A percentile compares a stretch with the other conserved stretches of the same genome.
Evolutionary conservation across 192 early-diverging fungal genomes (phyloP).

Genomic region (Backusella macrospora): DNA sequence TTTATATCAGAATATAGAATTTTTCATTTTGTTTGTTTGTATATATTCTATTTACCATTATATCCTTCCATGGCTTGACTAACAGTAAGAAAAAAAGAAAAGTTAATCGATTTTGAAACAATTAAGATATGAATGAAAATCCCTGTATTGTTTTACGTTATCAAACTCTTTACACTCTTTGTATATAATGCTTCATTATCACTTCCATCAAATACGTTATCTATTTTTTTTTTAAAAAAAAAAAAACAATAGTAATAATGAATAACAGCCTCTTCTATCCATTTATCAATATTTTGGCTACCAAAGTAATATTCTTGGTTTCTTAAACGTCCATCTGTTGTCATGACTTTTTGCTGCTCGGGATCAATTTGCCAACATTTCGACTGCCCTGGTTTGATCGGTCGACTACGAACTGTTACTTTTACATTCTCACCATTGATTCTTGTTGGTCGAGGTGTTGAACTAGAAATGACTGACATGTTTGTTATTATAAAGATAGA

Average conservation of each 20-base stretch:
- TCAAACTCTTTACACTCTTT: slow-evolving; percentile 30
- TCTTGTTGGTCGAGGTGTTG: slow-evolving; percentile 4
- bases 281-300: too few species aligned
- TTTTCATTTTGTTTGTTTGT: background rate
- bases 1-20: background rate
- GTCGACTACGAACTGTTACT: slow-evolving; percentile 75
- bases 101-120: too few species aligned
- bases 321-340: slow-evolving; percentile 34
- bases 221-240: slow-evolving; percentile 28
- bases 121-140: background rate
- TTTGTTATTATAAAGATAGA: background rate
- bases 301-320: slow-evolving; percentile 31
- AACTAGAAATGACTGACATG: slow-evolving; percentile 1
- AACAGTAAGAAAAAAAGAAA: background rate
- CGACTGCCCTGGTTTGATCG: slow-evolving; percentile 63
- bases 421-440: slow-evolving; percentile 53
- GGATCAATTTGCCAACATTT: slow-evolving; percentile 42
- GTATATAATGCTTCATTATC: slow-evolving; percentile 60
- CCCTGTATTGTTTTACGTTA: slow-evolving; percentile 22
- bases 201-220: slow-evolving; percentile 55
- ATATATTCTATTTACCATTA: slow-evolving; percentile 72
- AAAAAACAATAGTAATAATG: background rate
- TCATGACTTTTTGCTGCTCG: slow-evolving; percentile 40
- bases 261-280: too few species aligned
- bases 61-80: slow-evolving; percentile 83